Base-by-base conservation (phyloP, 2,329 filamentous ascomycete species). In the Phialophora expanda region DNA sequence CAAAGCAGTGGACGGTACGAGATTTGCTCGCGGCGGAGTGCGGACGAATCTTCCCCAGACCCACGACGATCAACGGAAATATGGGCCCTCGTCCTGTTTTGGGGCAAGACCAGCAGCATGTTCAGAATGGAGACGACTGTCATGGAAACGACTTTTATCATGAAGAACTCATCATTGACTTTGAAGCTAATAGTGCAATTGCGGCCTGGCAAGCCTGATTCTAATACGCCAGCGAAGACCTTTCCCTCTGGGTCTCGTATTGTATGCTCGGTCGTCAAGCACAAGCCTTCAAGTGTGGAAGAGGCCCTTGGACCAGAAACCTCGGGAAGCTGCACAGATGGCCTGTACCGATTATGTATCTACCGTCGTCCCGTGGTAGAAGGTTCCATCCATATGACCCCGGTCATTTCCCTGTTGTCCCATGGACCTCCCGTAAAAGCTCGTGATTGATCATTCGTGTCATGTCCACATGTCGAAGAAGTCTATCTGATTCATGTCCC, bases 401-500 rank as follows among this genome's bases (percentile, higher is more conserved):
- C 50, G 24, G 34, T 53, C 44, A n/a, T 41, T 61, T 56, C 60
- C 55, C 30, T 46, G 48, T 56, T 56, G 34, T 65, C 53, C 67
- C 53, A 46, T 63, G 34, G 50, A 61, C 65, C 65, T 67, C 67
- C 56, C 65, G 51, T 61, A 61, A 51, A 66, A 67, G 66, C 62
- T 71, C 67, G 63, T 63, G 61, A 41, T 68, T 63, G 66, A 66
- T 66, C 54, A 55, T 71, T 56, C 4, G 50, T 54, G 32, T 56
- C 60, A 56, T 62, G 60, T 62, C 60, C 60, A 55, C 66, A 65
- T 71, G 69, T 71, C 69, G 69, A 71, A 68, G 30, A 69, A 69
- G 62, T 70, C 69, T 70, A 70, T 70, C 69, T 69, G 68, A 65
- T 67, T 53, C 68, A 71, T 71, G 68, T 71, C 70, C 70, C 68